phyloP scores from a whole-genome alignment of 352 stramenopile genomes.

The Pythium scleroteichum region DNA sequence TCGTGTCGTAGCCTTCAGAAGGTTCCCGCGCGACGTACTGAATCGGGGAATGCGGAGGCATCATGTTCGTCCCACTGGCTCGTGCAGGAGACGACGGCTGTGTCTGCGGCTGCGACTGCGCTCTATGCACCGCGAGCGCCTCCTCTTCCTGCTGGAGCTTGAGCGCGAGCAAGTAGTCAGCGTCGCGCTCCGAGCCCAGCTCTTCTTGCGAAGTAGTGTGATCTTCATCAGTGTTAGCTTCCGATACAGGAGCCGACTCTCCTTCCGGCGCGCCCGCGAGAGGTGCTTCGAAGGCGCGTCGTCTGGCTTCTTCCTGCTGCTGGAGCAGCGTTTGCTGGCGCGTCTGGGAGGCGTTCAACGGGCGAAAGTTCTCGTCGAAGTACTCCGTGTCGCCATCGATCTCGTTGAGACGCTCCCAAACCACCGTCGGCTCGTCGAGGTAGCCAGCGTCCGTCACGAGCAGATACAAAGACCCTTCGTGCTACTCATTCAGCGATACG shows the following conservation, averaged over 20 bases:
- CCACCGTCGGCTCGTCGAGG: slow-evolving; percentile 88
- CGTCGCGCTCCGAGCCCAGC: slow-evolving; percentile 33
- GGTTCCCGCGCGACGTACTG: slow-evolving; percentile 6
- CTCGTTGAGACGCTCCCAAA: slow-evolving; percentile 95
- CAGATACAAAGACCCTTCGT: slow-evolving; percentile 92
- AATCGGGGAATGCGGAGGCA: slow-evolving; percentile 10
- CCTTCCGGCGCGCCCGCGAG: background rate
- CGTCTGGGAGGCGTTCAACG: slow-evolving; percentile 62
- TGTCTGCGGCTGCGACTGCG: slow-evolving; percentile 3
- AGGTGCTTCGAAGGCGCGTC: slow-evolving; percentile 27
- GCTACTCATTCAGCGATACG: slow-evolving; percentile 38
- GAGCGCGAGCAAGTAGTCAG: slow-evolving; percentile 74
- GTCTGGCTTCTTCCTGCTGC: slow-evolving; percentile 48
- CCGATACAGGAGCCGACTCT: slow-evolving; percentile 12
- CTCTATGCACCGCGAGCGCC: slow-evolving; percentile 14
- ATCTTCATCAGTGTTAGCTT: slow-evolving; percentile 21
- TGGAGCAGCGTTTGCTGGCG: slow-evolving; percentile 70
- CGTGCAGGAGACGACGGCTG: background rate
- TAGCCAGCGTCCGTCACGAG: slow-evolving; percentile 98
- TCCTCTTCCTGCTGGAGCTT: slow-evolving; percentile 83
- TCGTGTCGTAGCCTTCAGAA: slow-evolving; percentile 22
- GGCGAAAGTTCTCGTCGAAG: slow-evolving; percentile 63
- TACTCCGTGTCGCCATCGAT: slow-evolving; percentile 87
- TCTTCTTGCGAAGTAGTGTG: slow-evolving; percentile 22
- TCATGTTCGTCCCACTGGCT: background rate